A percentile compares a stretch with the other conserved stretches of the same genome.
These are phyloP conservation scores for Pythium guiyangense DNA, from an alignment of 352 stramenopile species.

Conservation along the genomic window DNA sequence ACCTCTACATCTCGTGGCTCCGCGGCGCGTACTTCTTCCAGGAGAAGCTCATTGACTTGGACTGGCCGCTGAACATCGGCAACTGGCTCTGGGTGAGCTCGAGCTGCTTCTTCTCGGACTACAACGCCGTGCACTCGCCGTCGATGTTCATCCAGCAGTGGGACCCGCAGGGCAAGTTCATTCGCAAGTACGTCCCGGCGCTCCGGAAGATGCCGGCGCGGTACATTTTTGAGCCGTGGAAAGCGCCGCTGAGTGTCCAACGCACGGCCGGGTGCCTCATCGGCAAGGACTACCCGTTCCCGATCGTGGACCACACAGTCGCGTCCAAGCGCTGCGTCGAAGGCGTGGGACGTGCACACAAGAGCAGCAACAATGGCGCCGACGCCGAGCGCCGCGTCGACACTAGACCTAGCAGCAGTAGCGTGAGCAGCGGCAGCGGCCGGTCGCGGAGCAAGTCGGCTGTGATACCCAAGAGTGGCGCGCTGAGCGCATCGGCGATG, in stretches of 20 bases:
- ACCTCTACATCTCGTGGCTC: slow-evolving; percentile 94
- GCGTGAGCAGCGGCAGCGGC: neutral
- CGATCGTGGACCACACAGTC: slow-evolving; percentile 91
- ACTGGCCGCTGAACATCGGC: slow-evolving; percentile 96
- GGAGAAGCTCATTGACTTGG: slow-evolving; percentile 92
- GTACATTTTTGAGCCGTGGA: slow-evolving; percentile 98
- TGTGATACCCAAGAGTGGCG: neutral
- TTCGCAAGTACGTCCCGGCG: slow-evolving; percentile 89
- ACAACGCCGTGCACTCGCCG: slow-evolving; percentile 92
- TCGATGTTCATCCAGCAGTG: slow-evolving; percentile 92
- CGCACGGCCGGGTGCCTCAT: slow-evolving; percentile 81
- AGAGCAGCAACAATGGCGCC: neutral
- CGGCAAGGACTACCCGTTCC: slow-evolving; percentile 93
- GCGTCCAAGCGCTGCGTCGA: slow-evolving; percentile 90
- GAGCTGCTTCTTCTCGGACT: slow-evolving; percentile 95
- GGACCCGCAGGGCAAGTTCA: slow-evolving; percentile 88
- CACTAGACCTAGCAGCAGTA: neutral
- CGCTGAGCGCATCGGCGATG: neutral
- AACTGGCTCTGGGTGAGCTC: slow-evolving; percentile 97
- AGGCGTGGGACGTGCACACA: slow-evolving; percentile 70
- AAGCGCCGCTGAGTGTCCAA: slow-evolving; percentile 86
- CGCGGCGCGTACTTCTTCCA: slow-evolving; percentile 88
- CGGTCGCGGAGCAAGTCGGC: neutral
- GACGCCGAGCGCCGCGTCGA: slow-evolving; percentile 6
- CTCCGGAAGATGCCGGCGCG: slow-evolving; percentile 90